Conservation (phyloP, 495 filamentous ascomycete species). For the Penicillium chermesinum region DNA sequence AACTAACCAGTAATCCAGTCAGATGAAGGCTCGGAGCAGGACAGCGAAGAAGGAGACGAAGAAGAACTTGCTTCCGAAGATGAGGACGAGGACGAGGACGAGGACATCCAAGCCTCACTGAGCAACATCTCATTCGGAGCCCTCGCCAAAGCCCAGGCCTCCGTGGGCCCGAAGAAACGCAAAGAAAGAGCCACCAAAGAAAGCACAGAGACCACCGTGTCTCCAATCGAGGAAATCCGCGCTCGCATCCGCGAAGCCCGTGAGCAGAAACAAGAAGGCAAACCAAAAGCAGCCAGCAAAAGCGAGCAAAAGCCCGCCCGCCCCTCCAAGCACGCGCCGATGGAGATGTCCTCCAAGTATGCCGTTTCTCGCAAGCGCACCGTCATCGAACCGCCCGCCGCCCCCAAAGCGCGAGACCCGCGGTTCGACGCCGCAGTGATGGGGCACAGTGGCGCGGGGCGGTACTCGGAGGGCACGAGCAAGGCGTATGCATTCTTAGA, state of each 20-base stretch:
- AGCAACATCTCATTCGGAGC: constrained; percentile 76
- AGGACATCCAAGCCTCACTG: constrained; percentile 38
- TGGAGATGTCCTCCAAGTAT: constrained; percentile 71
- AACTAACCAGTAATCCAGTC: neutral
- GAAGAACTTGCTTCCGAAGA: constrained; percentile 14
- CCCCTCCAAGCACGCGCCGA: constrained; percentile 80
- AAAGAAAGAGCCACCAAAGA: constrained; percentile 29
- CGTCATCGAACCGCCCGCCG: constrained; percentile 51
- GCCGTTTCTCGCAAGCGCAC: constrained; percentile 74
- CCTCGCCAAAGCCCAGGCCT: constrained; percentile 75
- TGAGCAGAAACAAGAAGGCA: constrained; percentile 35
- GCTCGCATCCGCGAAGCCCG: constrained; percentile 40
- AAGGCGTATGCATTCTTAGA: constrained; percentile 81
- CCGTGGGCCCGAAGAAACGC: constrained; percentile 44
- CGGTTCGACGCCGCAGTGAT: constrained; percentile 66
- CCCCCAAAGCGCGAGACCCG: constrained; percentile 64
- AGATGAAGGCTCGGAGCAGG: neutral
- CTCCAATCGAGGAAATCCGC: constrained; percentile 36
- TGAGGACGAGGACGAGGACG: constrained; percentile 26
- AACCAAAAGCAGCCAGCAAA: constrained; percentile 33
- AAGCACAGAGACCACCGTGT: constrained; percentile 10
- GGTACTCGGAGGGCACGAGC: constrained; percentile 45
- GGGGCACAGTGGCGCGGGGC: constrained; percentile 22
- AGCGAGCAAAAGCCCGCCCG: constrained; percentile 43
- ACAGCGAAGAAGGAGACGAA: constrained; percentile 5